These are phyloP conservation scores for Pseudoturritis turrita DNA, from an alignment of 345 rosid species.

Conservation along the genomic window DNA sequence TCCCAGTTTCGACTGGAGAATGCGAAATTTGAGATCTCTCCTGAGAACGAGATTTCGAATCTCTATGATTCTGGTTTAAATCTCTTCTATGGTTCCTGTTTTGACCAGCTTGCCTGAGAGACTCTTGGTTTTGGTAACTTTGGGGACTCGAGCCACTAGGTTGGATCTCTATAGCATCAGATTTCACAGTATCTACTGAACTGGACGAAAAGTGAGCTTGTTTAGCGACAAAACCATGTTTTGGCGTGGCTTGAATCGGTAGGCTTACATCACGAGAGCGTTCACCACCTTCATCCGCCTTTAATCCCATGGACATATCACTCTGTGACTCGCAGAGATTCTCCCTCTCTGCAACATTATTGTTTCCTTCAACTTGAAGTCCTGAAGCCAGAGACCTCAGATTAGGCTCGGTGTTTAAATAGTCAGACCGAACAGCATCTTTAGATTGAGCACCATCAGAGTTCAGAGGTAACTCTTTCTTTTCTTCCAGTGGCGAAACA, in stretches of 20 bases:
- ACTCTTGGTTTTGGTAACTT: conserved; percentile 32
- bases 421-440: neutral
- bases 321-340: conserved; percentile 39
- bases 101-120: conserved; percentile 19
- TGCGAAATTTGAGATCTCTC: conserved; percentile 38
- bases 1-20: conserved; percentile 27
- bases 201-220: conserved; percentile 29
- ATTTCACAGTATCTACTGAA: conserved; percentile 33
- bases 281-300: conserved; percentile 30
- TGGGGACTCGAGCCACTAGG: conserved; percentile 33
- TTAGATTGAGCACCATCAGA: conserved; percentile 13
- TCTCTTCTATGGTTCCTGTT: conserved; percentile 37
- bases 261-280: conserved; percentile 34
- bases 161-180: conserved; percentile 41
- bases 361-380: conserved; percentile 16
- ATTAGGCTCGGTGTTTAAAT: neutral
- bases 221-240: conserved; percentile 23
- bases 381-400: conserved; percentile 2
- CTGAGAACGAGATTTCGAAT: conserved; percentile 38
- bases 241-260: conserved; percentile 30
- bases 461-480: conserved; percentile 9
- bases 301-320: conserved; percentile 40
- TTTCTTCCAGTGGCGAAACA: conserved; percentile 23
- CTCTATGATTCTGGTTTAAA: conserved; percentile 39
- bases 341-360: conserved; percentile 26